phyloP scores from a whole-genome alignment of 2,329 filamentous ascomycete species.

The Paecilomyces fulvus region DNA sequence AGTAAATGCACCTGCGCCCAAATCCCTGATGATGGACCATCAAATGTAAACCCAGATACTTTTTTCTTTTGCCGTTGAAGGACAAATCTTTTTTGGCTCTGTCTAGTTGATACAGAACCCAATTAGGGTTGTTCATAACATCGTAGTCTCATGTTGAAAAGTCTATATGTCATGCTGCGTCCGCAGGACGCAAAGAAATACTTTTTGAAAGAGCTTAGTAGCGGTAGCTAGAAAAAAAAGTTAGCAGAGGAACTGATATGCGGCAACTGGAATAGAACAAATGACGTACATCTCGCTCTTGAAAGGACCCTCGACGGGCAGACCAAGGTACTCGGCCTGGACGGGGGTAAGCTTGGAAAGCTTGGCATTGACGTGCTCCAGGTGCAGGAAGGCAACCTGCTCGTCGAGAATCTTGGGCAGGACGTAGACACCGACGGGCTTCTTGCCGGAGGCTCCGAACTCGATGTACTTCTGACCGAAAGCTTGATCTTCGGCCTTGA shows the following conservation, averaged over 20 bases:
- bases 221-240: conserved; percentile 45
- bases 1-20: neutral
- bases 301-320: conserved; percentile 81
- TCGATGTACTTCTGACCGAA: conserved; percentile 94
- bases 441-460: conserved; percentile 87
- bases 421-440: conserved; percentile 87
- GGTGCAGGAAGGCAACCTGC: conserved; percentile 92
- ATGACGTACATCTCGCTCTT: conserved; percentile 76
- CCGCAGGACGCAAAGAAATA: conserved; percentile 15
- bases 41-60: conserved; percentile 24
- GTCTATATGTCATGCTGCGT: conserved; percentile 32
- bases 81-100: conserved; percentile 44
- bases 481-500: conserved; percentile 78
- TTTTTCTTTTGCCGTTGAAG: conserved; percentile 53
- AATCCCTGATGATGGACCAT: neutral
- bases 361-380: conserved; percentile 89
- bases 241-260: conserved; percentile 7
- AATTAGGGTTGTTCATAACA: conserved; percentile 44
- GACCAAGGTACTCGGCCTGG: conserved; percentile 91
- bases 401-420: conserved; percentile 98
- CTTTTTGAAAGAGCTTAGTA: conserved; percentile 47
- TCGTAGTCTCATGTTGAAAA: conserved; percentile 54
- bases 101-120: conserved; percentile 30
- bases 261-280: neutral
- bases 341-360: conserved; percentile 74